These are phyloP conservation scores for Paramecium sexaurelia DNA, from an alignment of 73 alveolate species.

Conservation along the genomic window DNA sequence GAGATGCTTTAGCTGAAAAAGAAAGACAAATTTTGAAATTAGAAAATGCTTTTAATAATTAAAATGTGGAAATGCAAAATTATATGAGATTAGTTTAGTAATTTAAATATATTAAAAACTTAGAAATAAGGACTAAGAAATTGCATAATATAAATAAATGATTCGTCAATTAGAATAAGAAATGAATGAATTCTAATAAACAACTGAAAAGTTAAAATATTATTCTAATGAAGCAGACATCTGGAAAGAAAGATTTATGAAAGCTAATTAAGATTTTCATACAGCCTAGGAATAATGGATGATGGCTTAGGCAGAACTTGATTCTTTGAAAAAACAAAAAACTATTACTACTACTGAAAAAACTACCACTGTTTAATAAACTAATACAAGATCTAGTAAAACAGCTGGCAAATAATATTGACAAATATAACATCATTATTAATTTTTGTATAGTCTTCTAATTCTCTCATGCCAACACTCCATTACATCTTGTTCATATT, in stretches of 20 bases:
- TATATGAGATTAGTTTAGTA: neutral
- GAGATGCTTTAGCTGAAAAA: constrained; percentile 36
- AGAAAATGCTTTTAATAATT: neutral
- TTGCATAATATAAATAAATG: neutral
- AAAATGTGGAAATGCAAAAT: constrained; percentile 10
- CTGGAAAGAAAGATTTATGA: constrained; percentile 50
- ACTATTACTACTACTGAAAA: constrained; percentile 21
- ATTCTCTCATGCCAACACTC: constrained; percentile 36
- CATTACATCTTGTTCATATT: neutral
- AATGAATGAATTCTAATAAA: neutral
- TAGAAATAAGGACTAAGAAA: constrained; percentile 11
- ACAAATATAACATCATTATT: neutral
- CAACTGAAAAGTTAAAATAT: neutral
- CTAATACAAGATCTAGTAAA: constrained; percentile 18
- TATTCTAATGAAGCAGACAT: constrained; percentile 10
- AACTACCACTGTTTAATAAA: neutral
- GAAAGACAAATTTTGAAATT: constrained; percentile 31
- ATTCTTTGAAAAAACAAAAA: constrained; percentile 16
- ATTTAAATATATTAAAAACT: neutral
- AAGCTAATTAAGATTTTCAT: constrained; percentile 31
- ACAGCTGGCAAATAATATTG: neutral
- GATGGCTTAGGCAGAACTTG: constrained; percentile 48
- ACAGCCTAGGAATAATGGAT: neutral
- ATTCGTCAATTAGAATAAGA: neutral
- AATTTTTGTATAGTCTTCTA: neutral